A percentile compares a stretch with the other conserved stretches of the same genome.
Evolutionary conservation across 2,329 filamentous ascomycete species (phyloP).

Genomic region (Onygenales sp.): DNA sequence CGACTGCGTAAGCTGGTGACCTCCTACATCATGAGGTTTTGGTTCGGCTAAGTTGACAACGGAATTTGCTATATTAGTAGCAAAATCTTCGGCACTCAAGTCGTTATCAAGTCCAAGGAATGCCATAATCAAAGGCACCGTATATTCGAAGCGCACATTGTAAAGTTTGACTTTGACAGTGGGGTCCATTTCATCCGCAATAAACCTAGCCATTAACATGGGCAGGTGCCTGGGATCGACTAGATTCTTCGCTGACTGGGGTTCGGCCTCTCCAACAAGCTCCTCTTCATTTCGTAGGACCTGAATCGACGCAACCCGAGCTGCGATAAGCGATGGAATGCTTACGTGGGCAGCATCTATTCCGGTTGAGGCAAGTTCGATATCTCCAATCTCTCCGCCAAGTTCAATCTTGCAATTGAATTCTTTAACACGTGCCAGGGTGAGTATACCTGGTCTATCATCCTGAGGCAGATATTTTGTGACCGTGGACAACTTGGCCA

Average conservation of each 20-base stretch:
- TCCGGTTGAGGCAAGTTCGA: slow-evolving; percentile 50
- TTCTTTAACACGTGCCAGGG: slow-evolving; percentile 57
- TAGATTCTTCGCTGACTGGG: slow-evolving; percentile 15
- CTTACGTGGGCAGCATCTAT: slow-evolving; percentile 73
- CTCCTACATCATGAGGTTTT: slow-evolving; percentile 13
- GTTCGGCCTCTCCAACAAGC: slow-evolving; percentile 54
- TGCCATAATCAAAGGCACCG: slow-evolving; percentile 72
- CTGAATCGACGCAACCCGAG: slow-evolving; percentile 57
- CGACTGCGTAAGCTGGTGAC: slow-evolving; percentile 8
- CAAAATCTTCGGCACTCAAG: slow-evolving; percentile 61
- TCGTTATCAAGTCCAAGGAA: slow-evolving; percentile 61
- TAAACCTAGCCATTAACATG: slow-evolving; percentile 78
- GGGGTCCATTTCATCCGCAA: slow-evolving; percentile 90
- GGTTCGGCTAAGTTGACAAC: slow-evolving; percentile 66
- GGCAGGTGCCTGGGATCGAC: slow-evolving; percentile 28
- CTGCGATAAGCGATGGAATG: slow-evolving; percentile 69
- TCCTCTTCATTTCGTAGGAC: slow-evolving; percentile 62
- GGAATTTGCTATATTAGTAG: slow-evolving; percentile 66
- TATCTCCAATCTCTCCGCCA: slow-evolving; percentile 58
- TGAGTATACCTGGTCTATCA: slow-evolving; percentile 80
- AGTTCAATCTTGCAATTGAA: slow-evolving; percentile 54
- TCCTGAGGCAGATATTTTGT: slow-evolving; percentile 94
- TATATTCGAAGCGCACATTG: slow-evolving; percentile 80
- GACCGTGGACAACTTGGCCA: slow-evolving; percentile 74
- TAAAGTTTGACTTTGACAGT: slow-evolving; percentile 79